Evolutionary conservation across 2,329 filamentous ascomycete species (phyloP), one percentile per base, ranked within the genome.

Genomic region (Calonectria pseudoreteaudii): DNA sequence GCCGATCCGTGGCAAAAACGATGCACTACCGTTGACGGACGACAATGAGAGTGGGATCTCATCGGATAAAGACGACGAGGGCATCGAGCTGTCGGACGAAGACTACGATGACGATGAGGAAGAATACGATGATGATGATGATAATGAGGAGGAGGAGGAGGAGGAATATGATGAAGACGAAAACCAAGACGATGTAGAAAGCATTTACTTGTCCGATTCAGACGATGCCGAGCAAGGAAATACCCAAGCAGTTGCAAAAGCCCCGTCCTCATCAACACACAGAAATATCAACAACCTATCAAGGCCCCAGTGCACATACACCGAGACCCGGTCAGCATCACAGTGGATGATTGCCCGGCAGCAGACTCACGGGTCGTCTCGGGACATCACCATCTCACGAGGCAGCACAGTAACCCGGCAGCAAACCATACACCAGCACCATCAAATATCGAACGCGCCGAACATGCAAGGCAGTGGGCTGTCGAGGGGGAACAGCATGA

Each of bases 271-370:
- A 9, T 60, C 71, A n/a, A 41, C 66, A 5, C 58, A 66, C 28
- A 65, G 50, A 44, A 34, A 20, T 14, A 68, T 66, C 23, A 76
- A 74, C 49, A 30, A 31, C 18, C 38, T 36, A n/a, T 34, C 66
- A 11, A 58, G 69, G 23, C 70, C 73, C 13, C 77, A 77, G 34
- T 70, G 56, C n/a, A 71, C 72, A 28, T 50, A 78, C 38, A 71
- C 71, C 3, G 75, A 80, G 44, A 79, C 76, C 28, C 71, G 49
- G 60, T 72, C 75, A 28, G 78, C 79, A 31, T 76, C 77, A 16
- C 78, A 75, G 16, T 80, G 78, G 78, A 62, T 78, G 67, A 74
- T 78, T 18, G 74, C 76, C 26, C 73, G 50, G 44, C 68, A 72
- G 13, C 77, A 74, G 28, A 68, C 67, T 18, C 74, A 74, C 30